Base-by-base conservation (phyloP, 2,329 filamentous ascomycete species). In the Beauveria sp. region DNA sequence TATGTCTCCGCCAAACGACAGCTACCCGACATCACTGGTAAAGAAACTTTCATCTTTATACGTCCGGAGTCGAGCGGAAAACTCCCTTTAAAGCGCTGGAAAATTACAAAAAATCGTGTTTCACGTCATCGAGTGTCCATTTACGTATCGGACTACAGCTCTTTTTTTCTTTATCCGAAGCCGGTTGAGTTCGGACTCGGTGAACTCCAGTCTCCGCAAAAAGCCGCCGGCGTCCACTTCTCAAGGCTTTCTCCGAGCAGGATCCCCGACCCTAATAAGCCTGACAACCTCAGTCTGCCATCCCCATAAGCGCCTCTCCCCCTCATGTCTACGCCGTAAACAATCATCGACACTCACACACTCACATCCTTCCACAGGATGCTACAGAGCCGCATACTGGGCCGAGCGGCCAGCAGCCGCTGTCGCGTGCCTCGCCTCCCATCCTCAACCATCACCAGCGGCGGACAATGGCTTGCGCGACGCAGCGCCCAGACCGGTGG, bases 401-500 rank as follows among this genome's bases (percentile, higher is more conserved):
- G 50, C 4, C 49, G 30, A 14, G 46, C 40, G 22, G 59, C 51
- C 38, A 24, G 22, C 52, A 26, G 52, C 43, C 38, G 59, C 52
- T 57, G 60, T 61, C 60, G 60, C 53, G 60, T 61, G 60, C 46
- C 53, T 50, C 60, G 51, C 30, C 34, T 50, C 45, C 54, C 51
- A 22, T 16, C 46, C 16, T 34, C 46, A 12, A 52, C 22, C 40
- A 22, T 53, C 3, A 7, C 18, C 26, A 45, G 26, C 16, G n/a
- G 34, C 26, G 38, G 47, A 24, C 49, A 60, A 53, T 60, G 58
- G 58, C 47, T 47, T 55, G n/a, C 60, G 14, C 53, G 45, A 16
- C 69, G 70, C 61, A 66, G 66, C 62, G 62, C 73, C 59, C 73
- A 73, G 62, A 70, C 70, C 34, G 71, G 74, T 42, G 58, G 50